Evolutionary conservation across 1,284 basidiomycete genomes (phyloP), one percentile per base, ranked within the genome.

Genomic region (Boletus albobrunnescens): DNA sequence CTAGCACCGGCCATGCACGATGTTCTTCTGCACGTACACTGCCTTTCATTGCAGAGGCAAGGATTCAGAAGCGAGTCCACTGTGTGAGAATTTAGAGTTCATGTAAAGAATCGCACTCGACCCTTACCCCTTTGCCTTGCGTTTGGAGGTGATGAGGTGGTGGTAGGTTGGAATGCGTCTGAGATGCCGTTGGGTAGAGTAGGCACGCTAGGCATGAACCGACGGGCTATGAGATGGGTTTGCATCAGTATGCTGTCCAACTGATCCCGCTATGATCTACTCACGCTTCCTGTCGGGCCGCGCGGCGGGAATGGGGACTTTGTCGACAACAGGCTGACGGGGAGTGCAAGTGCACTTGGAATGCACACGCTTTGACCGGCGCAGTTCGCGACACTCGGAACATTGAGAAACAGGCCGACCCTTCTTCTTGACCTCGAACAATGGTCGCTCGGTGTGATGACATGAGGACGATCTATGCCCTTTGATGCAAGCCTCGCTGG

Each of bases 381-480:
- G 79, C 26, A 87, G 74, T 53, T 89, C 79, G 39, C 87, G 79
- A 63, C 90, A 92, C 56, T 78, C 81, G 51, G 77, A 74, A 66
- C 90, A 93, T 63, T 93, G 90, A 8, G 89, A 90, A 8, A 89
- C 77, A 1, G 90, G 90, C 11, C 89, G 76, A 7, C 86, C 89
- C 69, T 87, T 93, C 73, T 87, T 89, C 75, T 91, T 90, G 50
- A 92, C 82, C 63, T 92, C 88, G 55, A 87, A 91, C 11, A 92
- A 71, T 2, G 88, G 87, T 9, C 90, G 76, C 54, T 90, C 86
- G 39, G 81, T 83, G 61, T 92, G 90, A 32, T 79, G 77, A 63
- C 90, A 93, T 11, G 80, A 81, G 2, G 89, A 90, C 3, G 90
- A 91, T 46, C 90, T 80, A 60, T 92, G 90, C 2, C 89, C 90